Evolutionary conservation across 164 flowering plant genomes (phyloP).

Genomic region (Vitis labrusca): DNA sequence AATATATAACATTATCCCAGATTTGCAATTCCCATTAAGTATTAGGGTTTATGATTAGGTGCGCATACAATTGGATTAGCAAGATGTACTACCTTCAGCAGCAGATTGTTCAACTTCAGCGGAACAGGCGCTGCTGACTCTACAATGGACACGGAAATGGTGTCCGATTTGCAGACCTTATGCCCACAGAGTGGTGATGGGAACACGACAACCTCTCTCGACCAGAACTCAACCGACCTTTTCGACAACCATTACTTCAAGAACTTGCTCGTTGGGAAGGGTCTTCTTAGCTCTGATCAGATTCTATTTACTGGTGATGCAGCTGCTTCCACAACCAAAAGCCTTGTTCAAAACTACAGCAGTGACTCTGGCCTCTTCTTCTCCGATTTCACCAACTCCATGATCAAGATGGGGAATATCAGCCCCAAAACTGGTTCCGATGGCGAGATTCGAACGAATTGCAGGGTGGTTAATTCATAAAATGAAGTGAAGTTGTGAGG

Average conservation of each 20-base stretch:
- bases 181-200: slow-evolving; percentile 68
- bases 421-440: slow-evolving; percentile 54
- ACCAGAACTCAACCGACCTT: slow-evolving; percentile 55
- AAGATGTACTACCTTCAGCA: slow-evolving; percentile 58
- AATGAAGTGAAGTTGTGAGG: not conserved
- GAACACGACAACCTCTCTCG: slow-evolving; percentile 52
- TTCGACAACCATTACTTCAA: slow-evolving; percentile 84
- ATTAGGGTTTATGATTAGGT: slow-evolving; percentile 32
- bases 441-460: slow-evolving; percentile 64
- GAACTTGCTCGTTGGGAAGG: slow-evolving; percentile 57
- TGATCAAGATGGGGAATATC: slow-evolving; percentile 79
- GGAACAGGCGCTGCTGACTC: slow-evolving; percentile 57
- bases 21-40: no score
- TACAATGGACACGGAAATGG: slow-evolving; percentile 48
- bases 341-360: slow-evolving; percentile 56
- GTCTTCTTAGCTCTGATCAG: slow-evolving; percentile 73
- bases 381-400: slow-evolving; percentile 51
- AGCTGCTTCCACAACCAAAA: slow-evolving; percentile 43
- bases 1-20: no score
- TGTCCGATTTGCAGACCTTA: slow-evolving; percentile 42
- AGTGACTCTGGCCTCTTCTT: slow-evolving; percentile 38
- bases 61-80: slow-evolving; percentile 80
- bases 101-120: slow-evolving; percentile 64
- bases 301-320: slow-evolving; percentile 44
- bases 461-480: slow-evolving; percentile 57